phyloP scores from a whole-genome alignment of 2,329 filamentous ascomycete genomes.

The Trichophyton benhamiae region DNA sequence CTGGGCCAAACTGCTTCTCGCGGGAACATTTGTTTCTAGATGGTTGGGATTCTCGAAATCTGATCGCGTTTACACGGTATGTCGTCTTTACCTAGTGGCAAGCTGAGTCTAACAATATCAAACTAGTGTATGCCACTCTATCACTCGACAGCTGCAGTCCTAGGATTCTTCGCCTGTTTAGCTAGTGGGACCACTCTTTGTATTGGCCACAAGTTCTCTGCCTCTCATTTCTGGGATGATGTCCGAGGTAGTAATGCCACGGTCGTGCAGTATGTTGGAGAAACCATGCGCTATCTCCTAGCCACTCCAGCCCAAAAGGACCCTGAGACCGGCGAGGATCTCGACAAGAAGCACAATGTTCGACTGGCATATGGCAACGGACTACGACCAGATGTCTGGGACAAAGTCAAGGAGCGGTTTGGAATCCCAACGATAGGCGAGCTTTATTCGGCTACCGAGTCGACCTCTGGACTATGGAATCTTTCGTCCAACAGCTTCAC shows the following conservation, averaged over 20 bases:
- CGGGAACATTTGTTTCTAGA: conserved; percentile 39
- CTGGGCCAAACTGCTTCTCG: conserved; percentile 54
- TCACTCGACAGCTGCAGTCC: conserved; percentile 62
- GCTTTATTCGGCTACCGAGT: conserved; percentile 72
- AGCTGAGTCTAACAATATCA: conserved; percentile 3
- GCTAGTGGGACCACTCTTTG: conserved; percentile 53
- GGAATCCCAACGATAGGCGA: conserved; percentile 61
- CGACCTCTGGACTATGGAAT: conserved; percentile 58
- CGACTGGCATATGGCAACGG: conserved; percentile 73
- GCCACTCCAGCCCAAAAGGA: conserved; percentile 52
- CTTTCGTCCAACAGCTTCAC: conserved; percentile 58
- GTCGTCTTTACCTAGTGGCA: conserved; percentile 11
- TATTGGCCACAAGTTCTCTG: conserved; percentile 66
- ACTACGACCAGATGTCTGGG: conserved; percentile 74
- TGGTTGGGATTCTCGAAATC: conserved; percentile 48
- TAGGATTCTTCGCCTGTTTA: conserved; percentile 54
- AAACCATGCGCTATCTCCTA: conserved; percentile 73
- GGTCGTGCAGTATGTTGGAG: conserved; percentile 75
- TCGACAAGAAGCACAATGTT: conserved; percentile 64
- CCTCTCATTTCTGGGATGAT: conserved; percentile 63
- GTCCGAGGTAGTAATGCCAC: conserved; percentile 59
- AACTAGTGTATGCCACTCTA: conserved; percentile 73
- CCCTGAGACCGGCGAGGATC: conserved; percentile 49
- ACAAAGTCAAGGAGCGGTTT: conserved; percentile 69
- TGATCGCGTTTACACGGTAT: conserved; percentile 65